phyloP scores from a whole-genome alignment of 495 filamentous ascomycete species.

The Chaetomium tenue region DNA sequence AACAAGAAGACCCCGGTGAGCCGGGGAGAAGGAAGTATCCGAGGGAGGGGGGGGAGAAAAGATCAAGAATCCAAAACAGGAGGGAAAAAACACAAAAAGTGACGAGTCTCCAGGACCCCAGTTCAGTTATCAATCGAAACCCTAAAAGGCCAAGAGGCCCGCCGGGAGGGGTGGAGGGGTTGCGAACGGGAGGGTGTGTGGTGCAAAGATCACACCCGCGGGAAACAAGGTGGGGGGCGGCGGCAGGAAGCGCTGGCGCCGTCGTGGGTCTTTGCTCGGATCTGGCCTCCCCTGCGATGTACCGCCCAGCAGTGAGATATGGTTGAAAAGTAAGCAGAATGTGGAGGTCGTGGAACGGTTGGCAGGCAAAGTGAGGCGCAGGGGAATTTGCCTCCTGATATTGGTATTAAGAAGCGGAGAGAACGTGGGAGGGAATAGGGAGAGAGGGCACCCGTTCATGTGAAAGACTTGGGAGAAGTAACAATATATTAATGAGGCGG shows the following conservation, averaged over 20 bases:
- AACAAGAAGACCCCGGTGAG: constrained; percentile 5
- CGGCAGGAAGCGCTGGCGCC: constrained; percentile 26
- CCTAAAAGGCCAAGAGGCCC: constrained; percentile 19
- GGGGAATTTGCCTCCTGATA: constrained; percentile 14
- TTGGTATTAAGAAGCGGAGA: constrained; percentile 18
- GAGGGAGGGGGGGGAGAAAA: constrained; percentile 1
- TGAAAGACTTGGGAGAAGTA: constrained; percentile 10
- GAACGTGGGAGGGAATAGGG: constrained; percentile 14
- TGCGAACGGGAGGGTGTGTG: constrained; percentile 25
- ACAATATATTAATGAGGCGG: constrained; percentile 27
- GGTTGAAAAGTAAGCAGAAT: background rate
- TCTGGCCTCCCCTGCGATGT: constrained; percentile 14
- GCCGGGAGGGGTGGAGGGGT: constrained; percentile 25
- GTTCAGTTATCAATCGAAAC: constrained; percentile 22
- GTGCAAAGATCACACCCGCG: constrained; percentile 27
- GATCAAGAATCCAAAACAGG: constrained; percentile 15
- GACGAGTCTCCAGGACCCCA: constrained; percentile 33
- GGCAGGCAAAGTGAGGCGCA: constrained; percentile 17
- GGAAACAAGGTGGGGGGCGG: constrained; percentile 8
- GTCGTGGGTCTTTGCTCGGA: constrained; percentile 20
- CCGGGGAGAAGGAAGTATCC: constrained; percentile 3
- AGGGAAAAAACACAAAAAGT: constrained; percentile 18
- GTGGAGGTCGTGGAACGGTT: constrained; percentile 3
- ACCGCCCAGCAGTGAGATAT: constrained; percentile 13
- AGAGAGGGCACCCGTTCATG: background rate